Evolutionary conservation across 345 rosid species (phyloP).

Genomic region (Hibiscus mutabilis): DNA sequence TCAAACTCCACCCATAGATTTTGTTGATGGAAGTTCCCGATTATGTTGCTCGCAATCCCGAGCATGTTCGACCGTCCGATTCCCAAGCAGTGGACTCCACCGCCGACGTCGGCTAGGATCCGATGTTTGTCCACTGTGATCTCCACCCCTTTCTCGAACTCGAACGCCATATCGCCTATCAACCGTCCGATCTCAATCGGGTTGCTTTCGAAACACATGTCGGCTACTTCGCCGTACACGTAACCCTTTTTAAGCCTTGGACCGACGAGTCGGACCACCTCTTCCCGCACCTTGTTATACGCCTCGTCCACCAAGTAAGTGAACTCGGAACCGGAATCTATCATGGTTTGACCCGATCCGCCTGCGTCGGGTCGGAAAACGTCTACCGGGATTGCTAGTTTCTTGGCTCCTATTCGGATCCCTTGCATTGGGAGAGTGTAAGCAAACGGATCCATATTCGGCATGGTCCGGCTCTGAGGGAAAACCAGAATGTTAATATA

Average conservation of each 20-base stretch:
- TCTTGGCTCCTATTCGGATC: slow-evolving; percentile 42
- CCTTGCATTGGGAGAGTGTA: slow-evolving; percentile 72
- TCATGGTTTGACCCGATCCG: slow-evolving; percentile 88
- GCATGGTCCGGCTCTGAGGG: slow-evolving; percentile 47
- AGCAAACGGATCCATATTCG: slow-evolving; percentile 76
- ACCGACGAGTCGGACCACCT: slow-evolving; percentile 52
- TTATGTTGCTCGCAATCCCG: slow-evolving; percentile 66
- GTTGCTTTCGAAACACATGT: slow-evolving; percentile 64
- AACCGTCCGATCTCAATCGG: slow-evolving; percentile 41
- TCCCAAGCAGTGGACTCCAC: slow-evolving; percentile 70
- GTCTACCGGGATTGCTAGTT: slow-evolving; percentile 37
- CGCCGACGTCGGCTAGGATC: slow-evolving; percentile 44
- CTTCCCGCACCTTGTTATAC: slow-evolving; percentile 51
- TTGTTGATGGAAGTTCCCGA: slow-evolving; percentile 88
- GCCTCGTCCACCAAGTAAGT: slow-evolving; percentile 79
- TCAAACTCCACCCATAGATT: slow-evolving; percentile 89
- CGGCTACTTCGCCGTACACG: slow-evolving; percentile 55
- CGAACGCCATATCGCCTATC: slow-evolving; percentile 64
- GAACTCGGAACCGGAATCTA: slow-evolving; percentile 89
- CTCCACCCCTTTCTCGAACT: slow-evolving; percentile 61
- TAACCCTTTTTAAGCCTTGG: slow-evolving; percentile 49
- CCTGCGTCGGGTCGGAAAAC: slow-evolving; percentile 60
- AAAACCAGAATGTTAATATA: slow-evolving; percentile 49
- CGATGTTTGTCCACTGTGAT: slow-evolving; percentile 42
- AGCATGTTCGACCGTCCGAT: slow-evolving; percentile 72